These are phyloP conservation scores for Kwoniella shandongensis DNA, from an alignment of 768 basidiomycete genomes.

Conservation along the genomic window DNA sequence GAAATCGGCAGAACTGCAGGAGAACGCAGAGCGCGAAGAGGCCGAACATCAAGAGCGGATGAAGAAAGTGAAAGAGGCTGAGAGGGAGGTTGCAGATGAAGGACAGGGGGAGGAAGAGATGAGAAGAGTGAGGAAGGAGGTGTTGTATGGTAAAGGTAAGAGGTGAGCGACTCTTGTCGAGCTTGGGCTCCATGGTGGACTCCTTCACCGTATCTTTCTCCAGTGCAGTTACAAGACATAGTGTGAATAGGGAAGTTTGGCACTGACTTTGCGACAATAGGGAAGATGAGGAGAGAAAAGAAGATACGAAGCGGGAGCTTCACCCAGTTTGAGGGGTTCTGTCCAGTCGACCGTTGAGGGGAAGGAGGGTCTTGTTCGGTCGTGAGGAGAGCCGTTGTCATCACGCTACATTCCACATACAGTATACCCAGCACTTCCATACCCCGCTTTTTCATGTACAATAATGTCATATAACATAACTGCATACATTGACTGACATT, in stretches of 20 bases:
- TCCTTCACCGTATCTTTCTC: too few relatives aligned
- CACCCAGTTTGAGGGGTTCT: neutral
- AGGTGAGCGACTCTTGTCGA: constrained; percentile 3
- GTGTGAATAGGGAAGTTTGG: too few relatives aligned
- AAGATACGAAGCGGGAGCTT: constrained; percentile 14
- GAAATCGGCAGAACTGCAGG: constrained; percentile 31
- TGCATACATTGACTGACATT: too few relatives aligned
- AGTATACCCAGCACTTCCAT: too few relatives aligned
- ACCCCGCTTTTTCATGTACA: too few relatives aligned
- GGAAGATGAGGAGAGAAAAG: constrained; percentile 14
- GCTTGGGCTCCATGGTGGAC: too few relatives aligned
- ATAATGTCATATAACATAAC: too few relatives aligned
- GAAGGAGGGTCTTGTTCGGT: too few relatives aligned
- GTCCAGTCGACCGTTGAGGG: too few relatives aligned
- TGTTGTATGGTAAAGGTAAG: constrained; percentile 15
- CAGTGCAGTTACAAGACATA: too few relatives aligned
- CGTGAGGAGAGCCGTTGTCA: too few relatives aligned
- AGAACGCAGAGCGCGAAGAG: constrained; percentile 23
- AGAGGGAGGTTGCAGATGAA: constrained; percentile 11
- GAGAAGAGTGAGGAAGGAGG: constrained; percentile 1
- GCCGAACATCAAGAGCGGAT: constrained; percentile 25
- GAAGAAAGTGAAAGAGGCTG: constrained; percentile 14
- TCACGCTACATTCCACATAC: too few relatives aligned
- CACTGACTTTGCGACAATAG: constrained; percentile 1
- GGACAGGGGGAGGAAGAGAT: constrained; percentile 6